Evolutionary conservation across 306 rosid species (phyloP), one percentile per base, ranked within the genome.

Genomic region (Casuarina equisetifolia): DNA sequence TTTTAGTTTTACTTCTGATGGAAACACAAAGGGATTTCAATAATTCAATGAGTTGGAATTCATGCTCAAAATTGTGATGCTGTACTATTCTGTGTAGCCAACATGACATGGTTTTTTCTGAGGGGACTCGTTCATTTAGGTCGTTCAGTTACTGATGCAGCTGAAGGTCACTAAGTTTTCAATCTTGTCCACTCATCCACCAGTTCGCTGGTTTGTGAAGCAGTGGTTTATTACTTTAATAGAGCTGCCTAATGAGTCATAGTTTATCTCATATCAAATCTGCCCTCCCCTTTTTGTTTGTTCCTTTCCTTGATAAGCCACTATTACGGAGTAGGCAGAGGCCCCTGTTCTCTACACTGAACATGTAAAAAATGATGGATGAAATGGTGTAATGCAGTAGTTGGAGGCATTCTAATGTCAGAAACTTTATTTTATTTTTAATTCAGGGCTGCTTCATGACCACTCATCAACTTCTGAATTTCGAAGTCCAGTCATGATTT

Each of bases 371-470:
- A 25, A 25, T 25, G 32, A 25, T 25, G 32, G 32, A 25, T 25
- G 32, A 25, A 25, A 25, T 25, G 32, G 32, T 25, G 32, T 25
- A 25, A 25, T 25, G 69, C 7, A 40, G 42, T 75, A 39, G 52
- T 9, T 25, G 32, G 0, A 66, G 72, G 66, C 32, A 40, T 66
- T 71, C 20, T 55, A 42, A 76, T 35, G 43, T 69, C 3, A 2
- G 11, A 13, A n/a, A 9, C 13, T 38, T 61, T 77, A 61, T 83
- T 79, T 62, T 58, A 19, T 49, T 57, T 78, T 66, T 78, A 80
- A 83, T 85, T 74, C 89, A 88, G 92, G 84, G 64, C 57, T 82
- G 49, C 79, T 74, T 58, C 67, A 52, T 39, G 85, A 82, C 77
- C 68, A 79, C 63, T 55, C 75, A 73, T 69, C 87, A 32, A 74